phyloP scores from a whole-genome alignment of 208 protist genomes.

The Acanthamoeba divionensis region DNA sequence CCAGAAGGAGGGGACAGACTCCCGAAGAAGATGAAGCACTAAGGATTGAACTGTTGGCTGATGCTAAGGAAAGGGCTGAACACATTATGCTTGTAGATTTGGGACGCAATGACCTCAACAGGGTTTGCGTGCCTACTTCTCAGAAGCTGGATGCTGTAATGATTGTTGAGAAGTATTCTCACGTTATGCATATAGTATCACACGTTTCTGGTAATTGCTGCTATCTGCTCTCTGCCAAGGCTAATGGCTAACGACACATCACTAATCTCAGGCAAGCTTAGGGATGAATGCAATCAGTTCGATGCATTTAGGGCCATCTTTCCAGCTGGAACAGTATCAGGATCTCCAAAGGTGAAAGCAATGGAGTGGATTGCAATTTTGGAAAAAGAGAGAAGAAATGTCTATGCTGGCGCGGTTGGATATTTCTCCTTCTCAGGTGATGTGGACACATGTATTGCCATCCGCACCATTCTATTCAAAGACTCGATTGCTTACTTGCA shows the following conservation, averaged over 20 bases:
- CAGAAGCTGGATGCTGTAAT: slow-evolving; percentile 62
- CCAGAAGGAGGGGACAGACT: slow-evolving; percentile 62
- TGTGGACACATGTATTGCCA: slow-evolving; percentile 73
- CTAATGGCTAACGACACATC: neutral
- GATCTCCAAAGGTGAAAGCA: slow-evolving; percentile 69
- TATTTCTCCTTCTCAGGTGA: slow-evolving; percentile 59
- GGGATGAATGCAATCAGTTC: slow-evolving; percentile 56
- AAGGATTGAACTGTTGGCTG: neutral
- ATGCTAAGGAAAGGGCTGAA: slow-evolving; percentile 69
- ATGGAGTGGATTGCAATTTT: slow-evolving; percentile 70
- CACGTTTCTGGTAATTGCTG: slow-evolving; percentile 44
- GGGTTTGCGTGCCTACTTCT: slow-evolving; percentile 53
- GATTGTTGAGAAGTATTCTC: slow-evolving; percentile 68
- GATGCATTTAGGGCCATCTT: slow-evolving; percentile 76
- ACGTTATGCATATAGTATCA: slow-evolving; percentile 77
- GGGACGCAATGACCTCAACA: slow-evolving; percentile 70
- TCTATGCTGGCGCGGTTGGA: slow-evolving; percentile 73
- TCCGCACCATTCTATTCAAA: slow-evolving; percentile 63
- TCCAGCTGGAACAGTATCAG: slow-evolving; percentile 73
- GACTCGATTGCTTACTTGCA: slow-evolving; percentile 56
- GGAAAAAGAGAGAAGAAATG: slow-evolving; percentile 53
- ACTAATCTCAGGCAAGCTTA: slow-evolving; percentile 38
- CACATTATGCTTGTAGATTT: slow-evolving; percentile 78
- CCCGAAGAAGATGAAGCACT: slow-evolving; percentile 62
- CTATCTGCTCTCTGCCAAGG: neutral